Conservation (phyloP, 768 basidiomycete species). For the Boletus vinaceobasis region DNA sequence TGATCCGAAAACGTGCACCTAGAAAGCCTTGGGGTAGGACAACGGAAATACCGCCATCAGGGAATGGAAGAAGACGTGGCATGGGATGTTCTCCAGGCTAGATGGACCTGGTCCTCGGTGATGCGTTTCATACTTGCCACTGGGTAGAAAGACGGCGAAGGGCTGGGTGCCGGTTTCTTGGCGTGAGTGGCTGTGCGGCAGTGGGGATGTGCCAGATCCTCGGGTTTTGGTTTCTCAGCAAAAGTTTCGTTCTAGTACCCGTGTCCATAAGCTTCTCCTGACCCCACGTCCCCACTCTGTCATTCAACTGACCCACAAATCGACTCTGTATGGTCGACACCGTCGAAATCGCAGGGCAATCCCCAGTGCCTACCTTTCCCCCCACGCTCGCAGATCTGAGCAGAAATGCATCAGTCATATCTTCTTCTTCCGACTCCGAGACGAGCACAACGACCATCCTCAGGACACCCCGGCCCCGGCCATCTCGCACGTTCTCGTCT, state of each 20-base stretch:
- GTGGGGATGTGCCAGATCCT: slow-evolving; percentile 16
- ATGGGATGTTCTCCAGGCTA: background rate
- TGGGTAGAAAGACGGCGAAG: background rate
- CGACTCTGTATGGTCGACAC: slow-evolving; percentile 7
- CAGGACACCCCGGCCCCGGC: slow-evolving; percentile 48
- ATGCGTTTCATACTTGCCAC: background rate
- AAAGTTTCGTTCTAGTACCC: background rate
- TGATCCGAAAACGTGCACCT: background rate
- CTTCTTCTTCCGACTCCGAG: slow-evolving; percentile 58
- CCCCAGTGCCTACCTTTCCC: slow-evolving; percentile 17
- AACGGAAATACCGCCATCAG: background rate
- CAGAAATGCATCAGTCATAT: slow-evolving; percentile 76
- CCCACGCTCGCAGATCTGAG: slow-evolving; percentile 61
- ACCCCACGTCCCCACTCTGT: background rate
- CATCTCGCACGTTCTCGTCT: slow-evolving; percentile 60
- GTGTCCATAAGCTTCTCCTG: background rate
- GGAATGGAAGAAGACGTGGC: background rate
- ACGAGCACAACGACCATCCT: slow-evolving; percentile 38
- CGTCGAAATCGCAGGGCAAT: background rate
- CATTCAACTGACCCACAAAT: background rate
- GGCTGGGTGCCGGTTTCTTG: background rate
- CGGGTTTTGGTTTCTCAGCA: slow-evolving; percentile 12
- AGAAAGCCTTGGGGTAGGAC: too few species aligned
- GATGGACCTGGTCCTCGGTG: background rate
- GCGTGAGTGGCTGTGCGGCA: slow-evolving; percentile 24